Evolutionary conservation across 192 early-diverging fungal genomes (phyloP).

Genomic region (Coemansia aciculifera): DNA sequence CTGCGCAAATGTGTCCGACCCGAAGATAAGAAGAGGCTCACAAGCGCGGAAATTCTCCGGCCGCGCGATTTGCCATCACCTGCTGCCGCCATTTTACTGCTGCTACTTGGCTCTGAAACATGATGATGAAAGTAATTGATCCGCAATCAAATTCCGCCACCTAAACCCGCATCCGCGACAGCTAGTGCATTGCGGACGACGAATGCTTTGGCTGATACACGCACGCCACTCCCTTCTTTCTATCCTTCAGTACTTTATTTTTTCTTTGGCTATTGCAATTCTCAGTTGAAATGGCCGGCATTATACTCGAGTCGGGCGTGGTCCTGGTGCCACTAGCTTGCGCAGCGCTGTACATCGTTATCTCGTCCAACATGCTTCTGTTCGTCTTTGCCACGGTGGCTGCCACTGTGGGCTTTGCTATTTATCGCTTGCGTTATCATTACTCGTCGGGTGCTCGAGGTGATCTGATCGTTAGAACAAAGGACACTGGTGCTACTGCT

Average conservation of each 20-base stretch:
- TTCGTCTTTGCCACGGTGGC: conserved; percentile 12
- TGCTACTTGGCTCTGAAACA: neutral
- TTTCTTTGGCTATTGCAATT: neutral
- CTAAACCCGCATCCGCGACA: neutral
- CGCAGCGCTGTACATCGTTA: conserved; percentile 42
- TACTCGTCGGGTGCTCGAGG: conserved; percentile 43
- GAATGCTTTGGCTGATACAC: neutral
- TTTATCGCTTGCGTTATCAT: conserved; percentile 45
- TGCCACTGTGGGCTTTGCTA: neutral
- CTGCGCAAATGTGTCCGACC: neutral
- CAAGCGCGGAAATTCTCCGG: conserved; percentile 2
- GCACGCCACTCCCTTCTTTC: neutral
- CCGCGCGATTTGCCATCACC: neutral
- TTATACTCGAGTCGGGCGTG: conserved; percentile 48
- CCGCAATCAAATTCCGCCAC: neutral
- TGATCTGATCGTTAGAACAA: conserved; percentile 29
- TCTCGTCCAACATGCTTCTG: conserved; percentile 41
- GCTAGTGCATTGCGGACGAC: neutral
- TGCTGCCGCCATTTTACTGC: neutral
- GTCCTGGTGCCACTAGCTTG: conserved; percentile 51
- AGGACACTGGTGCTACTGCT: neutral
- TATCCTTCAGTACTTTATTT: neutral
- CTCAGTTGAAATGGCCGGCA: conserved; percentile 35
- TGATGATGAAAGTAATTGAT: neutral
- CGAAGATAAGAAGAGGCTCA: conserved; percentile 2